phyloP scores from a whole-genome alignment of 2,329 filamentous ascomycete species.

The Phaeosphaeriaceae sp. region DNA sequence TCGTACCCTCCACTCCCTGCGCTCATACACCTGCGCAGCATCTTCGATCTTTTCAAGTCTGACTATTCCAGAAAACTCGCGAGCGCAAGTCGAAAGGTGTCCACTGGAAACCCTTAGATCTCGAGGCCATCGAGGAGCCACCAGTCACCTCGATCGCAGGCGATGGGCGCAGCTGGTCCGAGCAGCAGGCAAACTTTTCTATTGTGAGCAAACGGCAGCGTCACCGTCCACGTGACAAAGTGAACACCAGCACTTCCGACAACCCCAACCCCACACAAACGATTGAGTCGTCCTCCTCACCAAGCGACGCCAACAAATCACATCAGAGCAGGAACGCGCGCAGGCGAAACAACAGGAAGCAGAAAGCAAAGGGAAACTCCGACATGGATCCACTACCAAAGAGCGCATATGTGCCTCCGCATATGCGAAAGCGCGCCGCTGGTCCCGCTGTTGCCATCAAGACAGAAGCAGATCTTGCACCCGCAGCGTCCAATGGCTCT shows the following conservation, averaged over 20 bases:
- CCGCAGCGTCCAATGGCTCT: background rate
- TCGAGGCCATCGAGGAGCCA: background rate
- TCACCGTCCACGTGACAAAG: background rate
- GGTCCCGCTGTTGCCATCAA: background rate
- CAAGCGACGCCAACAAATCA: background rate
- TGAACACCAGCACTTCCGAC: background rate
- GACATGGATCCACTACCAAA: constrained; percentile 11
- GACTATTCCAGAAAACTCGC: constrained; percentile 12
- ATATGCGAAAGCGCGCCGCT: constrained; percentile 24
- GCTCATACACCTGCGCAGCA: background rate
- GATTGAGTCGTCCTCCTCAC: background rate
- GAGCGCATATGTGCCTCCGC: constrained; percentile 30
- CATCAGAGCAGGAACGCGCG: background rate
- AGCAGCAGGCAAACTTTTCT: background rate
- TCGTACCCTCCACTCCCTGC: too few relatives aligned
- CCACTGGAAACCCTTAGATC: constrained; percentile 8
- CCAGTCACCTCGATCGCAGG: background rate
- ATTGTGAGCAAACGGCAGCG: background rate
- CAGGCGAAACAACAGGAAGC: background rate
- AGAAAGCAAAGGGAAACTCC: constrained; percentile 4
- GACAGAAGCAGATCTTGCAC: background rate
- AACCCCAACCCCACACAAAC: background rate
- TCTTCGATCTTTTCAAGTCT: constrained; percentile 1
- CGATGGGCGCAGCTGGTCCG: background rate
- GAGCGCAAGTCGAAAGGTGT: constrained; percentile 3